Conservation (phyloP, 345 rosid species). For the Toxicodendron radicans region DNA sequence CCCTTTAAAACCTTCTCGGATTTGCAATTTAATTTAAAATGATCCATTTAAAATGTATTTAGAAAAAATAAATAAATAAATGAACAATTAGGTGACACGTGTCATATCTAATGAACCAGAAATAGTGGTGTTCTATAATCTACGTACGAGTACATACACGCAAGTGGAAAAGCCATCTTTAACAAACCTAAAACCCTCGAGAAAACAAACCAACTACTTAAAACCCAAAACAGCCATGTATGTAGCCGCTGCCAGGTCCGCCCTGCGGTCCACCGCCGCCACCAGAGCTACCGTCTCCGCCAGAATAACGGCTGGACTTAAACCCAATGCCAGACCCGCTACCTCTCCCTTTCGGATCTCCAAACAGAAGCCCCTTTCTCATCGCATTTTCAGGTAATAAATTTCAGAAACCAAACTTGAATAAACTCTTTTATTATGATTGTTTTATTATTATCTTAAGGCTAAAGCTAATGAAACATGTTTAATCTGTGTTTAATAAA, state of each 20-base stretch:
- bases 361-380: constrained; percentile 48
- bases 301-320: constrained; percentile 23
- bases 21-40: too few species aligned
- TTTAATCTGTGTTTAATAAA: constrained; percentile 1
- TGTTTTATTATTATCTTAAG: too few species aligned
- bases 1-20: too few species aligned
- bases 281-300: background rate
- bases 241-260: constrained; percentile 55
- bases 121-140: background rate
- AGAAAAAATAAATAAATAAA: too few species aligned
- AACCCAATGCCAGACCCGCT: constrained; percentile 30
- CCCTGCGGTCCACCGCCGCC: constrained; percentile 56
- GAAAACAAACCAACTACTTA: background rate
- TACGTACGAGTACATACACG: background rate
- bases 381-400: constrained; percentile 62
- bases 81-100: background rate
- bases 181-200: constrained; percentile 1
- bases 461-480: background rate
- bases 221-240: constrained; percentile 44
- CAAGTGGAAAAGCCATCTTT: background rate
- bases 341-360: constrained; percentile 46
- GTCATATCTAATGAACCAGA: background rate
- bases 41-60: too few species aligned
- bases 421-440: background rate
- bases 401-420: background rate